Evolutionary conservation across 257 asterid species (phyloP).

Genomic region (Craterostigma plantagineum): DNA sequence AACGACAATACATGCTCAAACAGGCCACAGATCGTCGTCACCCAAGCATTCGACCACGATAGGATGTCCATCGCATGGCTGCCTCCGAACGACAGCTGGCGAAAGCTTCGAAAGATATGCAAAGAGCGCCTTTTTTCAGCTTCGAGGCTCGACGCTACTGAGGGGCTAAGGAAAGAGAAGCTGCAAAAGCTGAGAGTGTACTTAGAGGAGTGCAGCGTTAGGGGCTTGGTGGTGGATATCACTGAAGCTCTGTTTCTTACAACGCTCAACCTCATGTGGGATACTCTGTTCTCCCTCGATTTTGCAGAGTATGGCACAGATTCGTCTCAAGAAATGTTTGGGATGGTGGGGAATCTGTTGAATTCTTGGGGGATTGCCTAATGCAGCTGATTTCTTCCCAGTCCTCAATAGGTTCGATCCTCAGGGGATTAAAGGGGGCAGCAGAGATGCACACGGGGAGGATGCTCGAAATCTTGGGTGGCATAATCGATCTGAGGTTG

Average conservation of each 20-base stretch:
- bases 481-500: slow-evolving; percentile 7
- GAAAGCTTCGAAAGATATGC: slow-evolving; percentile 13
- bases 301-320: slow-evolving; percentile 9
- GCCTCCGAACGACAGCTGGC: slow-evolving; percentile 11
- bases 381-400: slow-evolving; percentile 12
- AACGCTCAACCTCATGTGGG: slow-evolving; percentile 11
- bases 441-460: neutral
- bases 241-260: slow-evolving; percentile 8
- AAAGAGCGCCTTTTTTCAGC: slow-evolving; percentile 11
- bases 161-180: slow-evolving; percentile 8
- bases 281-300: slow-evolving; percentile 14
- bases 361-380: neutral
- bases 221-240: slow-evolving; percentile 9
- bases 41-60: slow-evolving; percentile 10
- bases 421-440: slow-evolving; percentile 6
- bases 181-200: slow-evolving; percentile 6
- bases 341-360: slow-evolving; percentile 5
- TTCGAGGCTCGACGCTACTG: slow-evolving; percentile 8
- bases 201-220: slow-evolving; percentile 1
- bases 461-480: slow-evolving; percentile 7
- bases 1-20: too few relatives aligned
- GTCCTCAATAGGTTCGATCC: slow-evolving; percentile 7
- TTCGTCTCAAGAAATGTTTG: slow-evolving; percentile 11
- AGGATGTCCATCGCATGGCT: slow-evolving; percentile 8
- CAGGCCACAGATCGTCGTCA: too few relatives aligned